phyloP scores from a whole-genome alignment of 1,284 basidiomycete genomes.

The Trichosporon sp. region DNA sequence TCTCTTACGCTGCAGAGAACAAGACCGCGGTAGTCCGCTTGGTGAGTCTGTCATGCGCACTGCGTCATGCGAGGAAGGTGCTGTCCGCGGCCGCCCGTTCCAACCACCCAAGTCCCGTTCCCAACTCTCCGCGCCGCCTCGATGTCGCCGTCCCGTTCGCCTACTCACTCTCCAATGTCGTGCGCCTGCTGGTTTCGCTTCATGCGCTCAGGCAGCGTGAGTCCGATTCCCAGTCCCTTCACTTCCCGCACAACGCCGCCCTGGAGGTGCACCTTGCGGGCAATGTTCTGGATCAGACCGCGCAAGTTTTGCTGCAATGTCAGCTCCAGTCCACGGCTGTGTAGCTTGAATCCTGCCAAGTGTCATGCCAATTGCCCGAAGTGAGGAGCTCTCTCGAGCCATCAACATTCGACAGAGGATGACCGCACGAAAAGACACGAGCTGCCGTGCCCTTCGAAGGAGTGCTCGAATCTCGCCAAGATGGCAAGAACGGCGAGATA shows the following conservation, averaged over 20 bases:
- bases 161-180: constrained; percentile 46
- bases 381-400: not conserved
- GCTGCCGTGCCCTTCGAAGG: not conserved
- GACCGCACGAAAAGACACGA: not conserved
- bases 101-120: too few relatives aligned
- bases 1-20: too few relatives aligned
- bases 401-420: not conserved
- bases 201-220: constrained; percentile 41
- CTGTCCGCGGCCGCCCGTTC: too few relatives aligned
- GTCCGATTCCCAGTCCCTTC: constrained; percentile 37
- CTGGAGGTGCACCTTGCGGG: constrained; percentile 36
- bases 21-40: too few relatives aligned
- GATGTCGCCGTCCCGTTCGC: not conserved
- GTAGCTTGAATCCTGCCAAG: too few relatives aligned
- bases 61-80: too few relatives aligned
- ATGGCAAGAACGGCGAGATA: not conserved
- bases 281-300: constrained; percentile 40
- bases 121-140: not conserved
- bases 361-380: not conserved
- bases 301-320: constrained; percentile 38
- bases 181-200: constrained; percentile 46
- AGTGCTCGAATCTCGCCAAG: too few relatives aligned
- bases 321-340: not conserved
- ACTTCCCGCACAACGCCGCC: constrained; percentile 47
- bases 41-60: too few relatives aligned